Evolutionary conservation across 495 filamentous ascomycete genomes (phyloP).

Genomic region (Schizothecium vesticola): DNA sequence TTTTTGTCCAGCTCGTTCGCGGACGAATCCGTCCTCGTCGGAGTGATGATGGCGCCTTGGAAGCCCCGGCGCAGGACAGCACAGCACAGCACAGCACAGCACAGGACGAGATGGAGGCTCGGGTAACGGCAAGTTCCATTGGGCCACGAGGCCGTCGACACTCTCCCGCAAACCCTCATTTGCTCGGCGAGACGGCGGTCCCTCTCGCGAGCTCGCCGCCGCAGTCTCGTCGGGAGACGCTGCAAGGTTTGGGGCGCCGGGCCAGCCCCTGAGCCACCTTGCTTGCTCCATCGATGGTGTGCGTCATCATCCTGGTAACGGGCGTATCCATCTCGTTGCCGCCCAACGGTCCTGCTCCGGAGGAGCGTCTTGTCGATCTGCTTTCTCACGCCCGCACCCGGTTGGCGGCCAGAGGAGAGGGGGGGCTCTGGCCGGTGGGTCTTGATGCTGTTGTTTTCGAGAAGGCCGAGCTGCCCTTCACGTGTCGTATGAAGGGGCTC

Average conservation of each 20-base stretch:
- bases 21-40: constrained; percentile 4
- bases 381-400: constrained; percentile 1
- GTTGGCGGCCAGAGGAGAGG: constrained; percentile 11
- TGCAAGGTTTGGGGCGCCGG: not conserved
- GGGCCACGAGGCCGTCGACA: not conserved
- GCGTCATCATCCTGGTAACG: constrained; percentile 18
- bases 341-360: constrained; percentile 10
- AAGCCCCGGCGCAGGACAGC: not conserved
- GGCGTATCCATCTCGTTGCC: constrained; percentile 10
- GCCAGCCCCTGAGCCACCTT: constrained; percentile 1
- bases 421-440: constrained; percentile 9
- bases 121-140: constrained; percentile 7
- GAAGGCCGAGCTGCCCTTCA: constrained; percentile 16
- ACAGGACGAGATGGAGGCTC: not conserved
- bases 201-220: not conserved
- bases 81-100: not conserved
- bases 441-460: constrained; percentile 6
- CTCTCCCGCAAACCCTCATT: not conserved
- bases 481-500: constrained; percentile 23
- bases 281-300: constrained; percentile 8
- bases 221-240: constrained; percentile 2
- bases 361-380: constrained; percentile 5
- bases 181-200: not conserved
- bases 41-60: not conserved
- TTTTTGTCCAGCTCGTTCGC: constrained; percentile 2